Conservation (phyloP, 345 rosid genomes). For the Trapa incisa region DNA sequence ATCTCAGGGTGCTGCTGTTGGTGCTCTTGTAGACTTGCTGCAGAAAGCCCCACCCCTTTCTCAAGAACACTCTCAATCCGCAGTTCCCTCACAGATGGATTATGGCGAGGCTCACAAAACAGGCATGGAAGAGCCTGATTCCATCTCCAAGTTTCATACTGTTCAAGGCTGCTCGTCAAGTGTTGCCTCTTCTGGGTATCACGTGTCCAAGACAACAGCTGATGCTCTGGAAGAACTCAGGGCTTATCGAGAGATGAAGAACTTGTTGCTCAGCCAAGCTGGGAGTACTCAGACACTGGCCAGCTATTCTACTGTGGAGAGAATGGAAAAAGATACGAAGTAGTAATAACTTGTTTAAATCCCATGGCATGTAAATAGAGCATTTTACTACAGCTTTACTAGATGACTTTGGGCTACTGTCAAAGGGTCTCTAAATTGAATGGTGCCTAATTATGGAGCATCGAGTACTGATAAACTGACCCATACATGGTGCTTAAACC, state of each 20-base stretch:
- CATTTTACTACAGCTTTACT: background rate
- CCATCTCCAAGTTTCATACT: conserved; percentile 9
- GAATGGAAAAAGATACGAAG: background rate
- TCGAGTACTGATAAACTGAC: background rate
- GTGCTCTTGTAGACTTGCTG: conserved; percentile 74
- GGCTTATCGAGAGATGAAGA: conserved; percentile 55
- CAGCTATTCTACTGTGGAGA: background rate
- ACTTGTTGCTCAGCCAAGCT: conserved; percentile 43
- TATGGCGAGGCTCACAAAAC: conserved; percentile 21
- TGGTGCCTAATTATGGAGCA: no score
- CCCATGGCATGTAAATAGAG: background rate
- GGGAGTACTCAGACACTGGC: conserved; percentile 12
- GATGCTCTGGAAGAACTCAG: conserved; percentile 84
- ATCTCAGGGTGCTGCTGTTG: conserved; percentile 85
- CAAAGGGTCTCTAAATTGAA: no score
- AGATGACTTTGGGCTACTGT: no score
- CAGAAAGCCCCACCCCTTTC: conserved; percentile 79
- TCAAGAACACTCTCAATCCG: conserved; percentile 32
- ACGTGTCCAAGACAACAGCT: conserved; percentile 53
- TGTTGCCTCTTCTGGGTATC: conserved; percentile 35
- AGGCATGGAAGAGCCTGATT: conserved; percentile 15
- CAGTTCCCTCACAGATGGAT: conserved; percentile 20
- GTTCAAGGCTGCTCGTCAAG: conserved; percentile 26
- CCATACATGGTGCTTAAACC: background rate
- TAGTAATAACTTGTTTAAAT: background rate